Evolutionary conservation across 1,139 yeast genomes (phyloP).

Genomic region (Suhomyces maxii): DNA sequence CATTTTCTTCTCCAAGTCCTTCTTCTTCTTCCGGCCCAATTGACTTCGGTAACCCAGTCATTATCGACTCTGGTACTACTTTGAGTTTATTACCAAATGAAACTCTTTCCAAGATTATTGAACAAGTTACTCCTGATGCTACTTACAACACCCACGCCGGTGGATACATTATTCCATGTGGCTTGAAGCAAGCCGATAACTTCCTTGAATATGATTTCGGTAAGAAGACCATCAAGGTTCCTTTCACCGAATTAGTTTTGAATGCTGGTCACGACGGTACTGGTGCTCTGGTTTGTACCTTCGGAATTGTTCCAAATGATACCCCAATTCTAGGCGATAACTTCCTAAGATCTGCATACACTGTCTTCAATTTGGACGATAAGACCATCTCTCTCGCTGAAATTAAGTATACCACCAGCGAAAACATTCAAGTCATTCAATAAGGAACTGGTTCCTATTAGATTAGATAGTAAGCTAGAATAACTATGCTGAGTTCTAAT

Average conservation of each 20-base stretch:
- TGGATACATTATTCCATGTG: constrained; percentile 32
- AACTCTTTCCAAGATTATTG: constrained; percentile 16
- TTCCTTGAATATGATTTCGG: constrained; percentile 29
- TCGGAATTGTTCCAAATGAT: constrained; percentile 19
- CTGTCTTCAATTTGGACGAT: constrained; percentile 41
- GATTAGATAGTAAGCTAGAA: background rate
- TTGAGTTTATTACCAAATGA: constrained; percentile 28
- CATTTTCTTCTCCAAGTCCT: constrained; percentile 1
- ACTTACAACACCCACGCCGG: constrained; percentile 16
- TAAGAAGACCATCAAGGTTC: constrained; percentile 24
- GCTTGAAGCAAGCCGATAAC: constrained; percentile 25
- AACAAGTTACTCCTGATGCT: constrained; percentile 19
- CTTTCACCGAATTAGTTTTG: constrained; percentile 25
- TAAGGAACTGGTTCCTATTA: constrained; percentile 6
- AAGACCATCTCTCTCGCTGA: constrained; percentile 40
- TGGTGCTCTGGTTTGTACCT: constrained; percentile 15
- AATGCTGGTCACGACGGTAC: constrained; percentile 14
- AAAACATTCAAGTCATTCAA: constrained; percentile 20
- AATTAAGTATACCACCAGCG: constrained; percentile 29
- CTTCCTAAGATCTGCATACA: constrained; percentile 39
- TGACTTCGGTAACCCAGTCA: constrained; percentile 21
- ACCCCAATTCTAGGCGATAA: constrained; percentile 32
- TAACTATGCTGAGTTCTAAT: background rate
- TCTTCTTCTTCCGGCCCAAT: constrained; percentile 10
- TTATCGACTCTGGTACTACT: constrained; percentile 45